Base-by-base conservation (phyloP, 2,329 filamentous ascomycete species). In the Aspergillus novoparasiticus region DNA sequence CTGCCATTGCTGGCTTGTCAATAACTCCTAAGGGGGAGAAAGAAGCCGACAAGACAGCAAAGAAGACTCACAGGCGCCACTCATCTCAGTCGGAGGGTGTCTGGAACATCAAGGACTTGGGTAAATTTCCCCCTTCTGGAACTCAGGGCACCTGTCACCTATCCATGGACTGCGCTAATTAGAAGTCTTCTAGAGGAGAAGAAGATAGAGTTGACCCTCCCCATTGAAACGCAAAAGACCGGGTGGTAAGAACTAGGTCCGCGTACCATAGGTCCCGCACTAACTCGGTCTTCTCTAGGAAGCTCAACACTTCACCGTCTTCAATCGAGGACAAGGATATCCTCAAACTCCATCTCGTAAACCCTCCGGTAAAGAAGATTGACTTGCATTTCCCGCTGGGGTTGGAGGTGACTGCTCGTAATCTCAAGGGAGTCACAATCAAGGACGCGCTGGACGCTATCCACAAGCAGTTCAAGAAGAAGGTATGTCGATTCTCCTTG, bases 371-470 rank as follows among this genome's bases (percentile, higher is more conserved):
- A 79, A 96, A 95, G 86, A 94, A 92, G 84, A 94, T 98, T 80
- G 93, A 97, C 80, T 85, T 98, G 54, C 89, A 93, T 81, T 97
- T 96, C 85, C 92, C 92, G 19, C 84, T 96, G 59, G 94, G 94
- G 58, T 86, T 95, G 61, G 89, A 94, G 75, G 91, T 97, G 69
- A 92, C 90, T 36, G 94, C 93, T 75, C 88, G 94, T 75, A 98
- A 97, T 81, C 83, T 94, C 72, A 94, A 94, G 80, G 94, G 94
- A 61, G 93, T 98, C 70, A 98, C 94, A 62, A 94, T 98, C 85
- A 97, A 97, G 85, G 94, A 98, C 80, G 93, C 93, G 63, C 78
- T 97, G 78, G 94, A 97, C 79, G 94, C 93, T 73, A 97, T 98
- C 81, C 85, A 97, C 86, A 97, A 97, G 85, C 87, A 91, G 72